Conservation (phyloP, 768 basidiomycete genomes). For the Trametopsis cervina region DNA sequence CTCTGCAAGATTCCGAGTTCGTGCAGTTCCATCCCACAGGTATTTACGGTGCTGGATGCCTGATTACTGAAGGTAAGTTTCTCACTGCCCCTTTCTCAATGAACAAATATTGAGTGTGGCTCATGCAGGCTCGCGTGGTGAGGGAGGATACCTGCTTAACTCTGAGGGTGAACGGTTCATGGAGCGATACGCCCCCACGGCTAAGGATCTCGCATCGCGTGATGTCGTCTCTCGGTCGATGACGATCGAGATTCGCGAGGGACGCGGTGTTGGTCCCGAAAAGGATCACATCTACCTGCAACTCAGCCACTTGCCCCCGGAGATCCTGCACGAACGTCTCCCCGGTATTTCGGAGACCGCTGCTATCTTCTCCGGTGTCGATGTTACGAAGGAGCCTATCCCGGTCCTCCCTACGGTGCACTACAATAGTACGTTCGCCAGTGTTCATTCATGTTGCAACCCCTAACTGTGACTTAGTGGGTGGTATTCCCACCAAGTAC, state of each 20-base stretch:
- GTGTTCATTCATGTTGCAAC: background rate
- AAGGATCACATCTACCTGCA: slow-evolving; percentile 97
- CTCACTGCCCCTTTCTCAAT: background rate
- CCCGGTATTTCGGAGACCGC: slow-evolving; percentile 99
- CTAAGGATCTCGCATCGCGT: slow-evolving; percentile 98
- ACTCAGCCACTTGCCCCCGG: slow-evolving; percentile 93
- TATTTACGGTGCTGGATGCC: slow-evolving; percentile 98
- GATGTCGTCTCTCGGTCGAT: slow-evolving; percentile 99
- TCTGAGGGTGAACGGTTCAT: slow-evolving; percentile 99
- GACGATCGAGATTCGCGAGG: slow-evolving; percentile 98
- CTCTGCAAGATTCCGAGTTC: slow-evolving; percentile 95
- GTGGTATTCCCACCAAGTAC: slow-evolving; percentile 98
- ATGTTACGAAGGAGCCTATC: slow-evolving; percentile 99
- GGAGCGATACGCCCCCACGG: slow-evolving; percentile 99
- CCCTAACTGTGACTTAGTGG: slow-evolving; percentile 53
- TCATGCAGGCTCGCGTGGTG: slow-evolving; percentile 92
- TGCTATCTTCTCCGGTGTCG: slow-evolving; percentile 97
- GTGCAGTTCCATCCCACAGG: slow-evolving; percentile 99
- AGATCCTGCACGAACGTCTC: slow-evolving; percentile 91
- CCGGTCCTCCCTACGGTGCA: slow-evolving; percentile 98
- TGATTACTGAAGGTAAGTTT: slow-evolving; percentile 88
- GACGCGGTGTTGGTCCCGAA: slow-evolving; percentile 96
- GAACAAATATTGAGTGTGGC: no score
- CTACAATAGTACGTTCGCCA: slow-evolving; percentile 79
- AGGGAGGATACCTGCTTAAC: slow-evolving; percentile 97